Conservation (phyloP, 2,329 filamentous ascomycete genomes). For the Sclerotinia subarctica region DNA sequence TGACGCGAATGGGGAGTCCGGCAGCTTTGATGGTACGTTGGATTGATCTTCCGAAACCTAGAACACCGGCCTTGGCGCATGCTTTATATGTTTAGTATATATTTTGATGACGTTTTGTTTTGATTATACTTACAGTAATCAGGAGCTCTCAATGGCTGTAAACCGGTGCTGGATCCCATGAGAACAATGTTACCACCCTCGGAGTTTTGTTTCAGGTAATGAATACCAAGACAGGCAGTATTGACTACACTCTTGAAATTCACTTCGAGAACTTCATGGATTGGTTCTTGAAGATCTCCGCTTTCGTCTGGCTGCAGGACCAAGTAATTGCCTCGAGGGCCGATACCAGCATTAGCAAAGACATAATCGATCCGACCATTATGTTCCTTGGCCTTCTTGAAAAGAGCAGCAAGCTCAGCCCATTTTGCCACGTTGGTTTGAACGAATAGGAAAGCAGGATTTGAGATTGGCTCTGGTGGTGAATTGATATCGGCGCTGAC, state of each 20-base stretch:
- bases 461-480: slow-evolving; percentile 35
- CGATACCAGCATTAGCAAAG: slow-evolving; percentile 52
- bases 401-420: slow-evolving; percentile 49
- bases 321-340: slow-evolving; percentile 47
- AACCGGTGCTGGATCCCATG: slow-evolving; percentile 49
- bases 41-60: slow-evolving; percentile 52
- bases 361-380: slow-evolving; percentile 30
- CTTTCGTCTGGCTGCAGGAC: slow-evolving; percentile 47
- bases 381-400: slow-evolving; percentile 46
- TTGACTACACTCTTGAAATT: slow-evolving; percentile 50
- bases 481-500: slow-evolving; percentile 53
- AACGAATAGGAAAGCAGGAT: slow-evolving; percentile 42
- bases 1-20: slow-evolving; percentile 47
- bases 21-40: slow-evolving; percentile 39
- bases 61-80: slow-evolving; percentile 52
- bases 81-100: slow-evolving; percentile 40
- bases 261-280: slow-evolving; percentile 45
- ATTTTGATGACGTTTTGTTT: background rate
- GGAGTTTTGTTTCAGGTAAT: slow-evolving; percentile 49
- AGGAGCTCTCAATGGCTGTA: slow-evolving; percentile 49
- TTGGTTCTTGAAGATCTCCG: slow-evolving; percentile 49
- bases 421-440: slow-evolving; percentile 43
- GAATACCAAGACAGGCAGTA: slow-evolving; percentile 47
- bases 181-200: slow-evolving; percentile 53
- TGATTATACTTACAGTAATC: slow-evolving; percentile 44